Evolutionary conservation across 192 early-diverging fungal genomes (phyloP), one percentile per base, ranked within the genome.

Genomic region (Coemansia sp.): DNA sequence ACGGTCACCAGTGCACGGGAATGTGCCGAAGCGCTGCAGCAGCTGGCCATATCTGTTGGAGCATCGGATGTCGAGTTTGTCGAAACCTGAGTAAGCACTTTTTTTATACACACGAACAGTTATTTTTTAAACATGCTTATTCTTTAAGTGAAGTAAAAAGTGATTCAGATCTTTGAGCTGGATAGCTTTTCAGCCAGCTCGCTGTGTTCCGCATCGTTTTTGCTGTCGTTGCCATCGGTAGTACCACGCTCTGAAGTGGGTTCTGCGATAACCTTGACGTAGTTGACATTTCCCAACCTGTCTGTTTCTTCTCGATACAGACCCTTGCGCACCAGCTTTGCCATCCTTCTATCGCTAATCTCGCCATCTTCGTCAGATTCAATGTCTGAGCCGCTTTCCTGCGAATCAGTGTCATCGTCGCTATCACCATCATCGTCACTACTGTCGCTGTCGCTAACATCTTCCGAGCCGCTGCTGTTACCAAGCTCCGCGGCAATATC

Each of bases 241-340:
- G 0, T 49, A 16, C 12, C 61, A n/a, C n/a, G n/a, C n/a, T 38
- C 36, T 38, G 10, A 45, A 45, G 3, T 11, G 2, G 42, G 42
- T 14, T 45, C 16, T 14, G 8, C 11, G 11, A 45, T 16, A 8
- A 45, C 58, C 36, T 69, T 69, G 8, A 66, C 71, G 17, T 77
- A 83, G 4, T 49, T 68, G 25, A 73, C 60, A 49, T 83, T 83
- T 10, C 80, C 80, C 22, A 83, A 49, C 1, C 72, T 64, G 30
- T 83, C 80, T 2, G 61, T 77, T 30, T 68, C 64, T 16, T 58
- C 63, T 33, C 48, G 70, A 31, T 75, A 76, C 22, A 61, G 36
- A 2, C 79, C 79, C 58, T 69, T 63, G 7, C 60, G 63, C n/a
- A 81, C 79, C 38, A 81, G 67, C 56, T 30, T 63, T 16, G 73